phyloP scores from a whole-genome alignment of 495 filamentous ascomycete species.

The Penicillium lividum region DNA sequence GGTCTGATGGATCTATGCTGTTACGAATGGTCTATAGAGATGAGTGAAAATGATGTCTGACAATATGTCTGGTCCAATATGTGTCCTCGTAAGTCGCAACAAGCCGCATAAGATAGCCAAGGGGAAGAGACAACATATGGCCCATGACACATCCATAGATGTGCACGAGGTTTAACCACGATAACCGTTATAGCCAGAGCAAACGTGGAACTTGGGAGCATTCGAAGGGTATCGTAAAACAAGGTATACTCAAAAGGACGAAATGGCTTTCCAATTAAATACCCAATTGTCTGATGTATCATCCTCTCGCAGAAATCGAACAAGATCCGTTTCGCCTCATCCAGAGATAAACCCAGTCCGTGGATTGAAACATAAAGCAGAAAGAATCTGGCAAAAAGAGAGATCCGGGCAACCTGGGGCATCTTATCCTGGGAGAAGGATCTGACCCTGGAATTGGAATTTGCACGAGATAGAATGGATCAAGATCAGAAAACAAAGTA shows the following conservation, averaged over 20 bases:
- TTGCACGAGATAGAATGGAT: too few relatives aligned
- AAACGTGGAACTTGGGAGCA: neutral
- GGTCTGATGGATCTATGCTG: conserved; percentile 43
- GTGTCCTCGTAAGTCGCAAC: neutral
- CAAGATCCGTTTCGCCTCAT: neutral
- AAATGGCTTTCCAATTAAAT: neutral
- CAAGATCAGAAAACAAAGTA: neutral
- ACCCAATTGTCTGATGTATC: neutral
- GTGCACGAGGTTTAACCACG: neutral
- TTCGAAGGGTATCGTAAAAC: neutral
- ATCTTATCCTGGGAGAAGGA: too few relatives aligned
- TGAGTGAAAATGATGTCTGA: conserved; percentile 38
- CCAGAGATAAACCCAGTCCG: neutral
- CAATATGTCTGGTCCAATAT: conserved; percentile 20
- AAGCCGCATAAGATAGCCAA: neutral
- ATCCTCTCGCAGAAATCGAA: neutral
- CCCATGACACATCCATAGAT: too few relatives aligned
- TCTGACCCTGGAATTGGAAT: too few relatives aligned
- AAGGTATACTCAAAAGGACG: neutral
- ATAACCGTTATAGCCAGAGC: neutral
- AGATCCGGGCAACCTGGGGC: neutral
- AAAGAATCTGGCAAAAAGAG: neutral
- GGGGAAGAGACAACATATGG: neutral
- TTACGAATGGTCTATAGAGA: conserved; percentile 53
- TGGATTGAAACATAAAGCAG: neutral